Conservation (phyloP, 768 basidiomycete genomes). For the Psilocybe tampanensis region DNA sequence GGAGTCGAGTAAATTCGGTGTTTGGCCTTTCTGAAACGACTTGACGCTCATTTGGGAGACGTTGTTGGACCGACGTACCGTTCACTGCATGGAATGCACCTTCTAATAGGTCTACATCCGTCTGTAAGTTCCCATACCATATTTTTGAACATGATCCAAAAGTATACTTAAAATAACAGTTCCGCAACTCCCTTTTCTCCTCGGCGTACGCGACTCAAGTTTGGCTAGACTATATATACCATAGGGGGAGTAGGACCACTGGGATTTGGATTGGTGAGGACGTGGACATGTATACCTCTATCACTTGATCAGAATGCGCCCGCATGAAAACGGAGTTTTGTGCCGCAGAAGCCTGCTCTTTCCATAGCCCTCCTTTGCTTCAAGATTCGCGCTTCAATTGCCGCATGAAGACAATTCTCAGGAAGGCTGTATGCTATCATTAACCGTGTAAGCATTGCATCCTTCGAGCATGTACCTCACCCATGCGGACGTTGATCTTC, state of each 20-base stretch:
- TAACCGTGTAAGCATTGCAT: background rate
- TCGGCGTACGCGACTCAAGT: slow-evolving; percentile 3
- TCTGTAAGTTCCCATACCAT: slow-evolving; percentile 10
- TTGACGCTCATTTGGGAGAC: background rate
- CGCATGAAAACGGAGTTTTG: too few relatives aligned
- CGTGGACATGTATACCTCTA: background rate
- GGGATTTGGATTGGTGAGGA: background rate
- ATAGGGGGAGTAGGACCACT: background rate
- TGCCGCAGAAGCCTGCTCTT: background rate
- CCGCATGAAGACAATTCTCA: background rate
- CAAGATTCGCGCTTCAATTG: background rate
- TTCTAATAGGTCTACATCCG: background rate
- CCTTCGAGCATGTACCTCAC: background rate
- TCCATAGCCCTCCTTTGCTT: background rate
- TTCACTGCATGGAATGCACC: background rate
- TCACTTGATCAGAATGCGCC: background rate
- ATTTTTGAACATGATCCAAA: slow-evolving; percentile 2
- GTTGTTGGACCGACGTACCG: background rate
- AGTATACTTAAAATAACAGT: background rate
- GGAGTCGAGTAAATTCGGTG: background rate
- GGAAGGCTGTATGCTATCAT: background rate
- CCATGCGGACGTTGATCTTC: background rate
- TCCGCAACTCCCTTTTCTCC: background rate
- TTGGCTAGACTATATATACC: slow-evolving; percentile 1
- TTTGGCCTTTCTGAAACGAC: background rate